Conservation (phyloP, 805 yeast species). For the Saccharomycopsis selenospora region DNA sequence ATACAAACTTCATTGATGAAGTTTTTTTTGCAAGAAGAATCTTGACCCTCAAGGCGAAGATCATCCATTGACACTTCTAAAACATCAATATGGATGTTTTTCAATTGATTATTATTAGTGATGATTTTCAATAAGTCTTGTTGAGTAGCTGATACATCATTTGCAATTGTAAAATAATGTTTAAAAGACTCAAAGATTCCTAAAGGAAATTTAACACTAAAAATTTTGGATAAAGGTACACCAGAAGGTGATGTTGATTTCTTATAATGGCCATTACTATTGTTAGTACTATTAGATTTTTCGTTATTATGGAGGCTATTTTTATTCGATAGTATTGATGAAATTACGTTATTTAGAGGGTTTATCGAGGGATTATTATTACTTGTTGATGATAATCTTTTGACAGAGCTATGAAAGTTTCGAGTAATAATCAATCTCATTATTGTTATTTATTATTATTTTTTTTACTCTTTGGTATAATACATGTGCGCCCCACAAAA, state of each 20-base stretch:
- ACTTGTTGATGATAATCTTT: too few species aligned
- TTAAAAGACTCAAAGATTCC: constrained; percentile 41
- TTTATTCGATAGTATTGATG: too few species aligned
- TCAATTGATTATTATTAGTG: constrained; percentile 22
- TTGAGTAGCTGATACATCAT: constrained; percentile 39
- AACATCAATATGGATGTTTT: constrained; percentile 29
- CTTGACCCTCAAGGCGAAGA: constrained; percentile 42
- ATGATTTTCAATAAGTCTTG: constrained; percentile 32
- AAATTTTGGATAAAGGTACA: constrained; percentile 15
- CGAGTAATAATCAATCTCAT: too few species aligned
- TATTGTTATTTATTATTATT: too few species aligned
- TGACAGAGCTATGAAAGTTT: too few species aligned
- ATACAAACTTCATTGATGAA: constrained; percentile 74
- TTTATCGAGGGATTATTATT: too few species aligned
- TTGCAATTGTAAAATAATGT: constrained; percentile 39
- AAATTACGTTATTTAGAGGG: too few species aligned
- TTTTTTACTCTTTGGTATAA: too few species aligned
- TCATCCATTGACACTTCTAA: constrained; percentile 33
- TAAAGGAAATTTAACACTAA: constrained; percentile 42
- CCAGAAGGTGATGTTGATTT: constrained; percentile 19
- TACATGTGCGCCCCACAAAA: too few species aligned
- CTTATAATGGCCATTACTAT: constrained; percentile 7
- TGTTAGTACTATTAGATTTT: background rate
- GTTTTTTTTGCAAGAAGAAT: constrained; percentile 28
- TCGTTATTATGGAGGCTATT: too few species aligned